phyloP scores from a whole-genome alignment of 805 yeast genomes.

The Jamesozyma spencerorum region DNA sequence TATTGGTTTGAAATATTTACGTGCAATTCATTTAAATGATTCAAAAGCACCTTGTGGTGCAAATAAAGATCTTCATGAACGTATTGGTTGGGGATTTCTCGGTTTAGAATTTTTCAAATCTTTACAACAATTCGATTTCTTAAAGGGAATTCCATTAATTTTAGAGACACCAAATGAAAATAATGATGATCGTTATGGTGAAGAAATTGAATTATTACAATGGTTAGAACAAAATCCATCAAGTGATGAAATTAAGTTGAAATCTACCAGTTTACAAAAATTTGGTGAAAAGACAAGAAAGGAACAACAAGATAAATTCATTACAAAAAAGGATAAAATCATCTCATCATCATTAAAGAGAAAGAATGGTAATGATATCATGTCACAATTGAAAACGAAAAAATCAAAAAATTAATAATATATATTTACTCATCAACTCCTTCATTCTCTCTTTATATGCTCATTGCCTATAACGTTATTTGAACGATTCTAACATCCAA shows the following conservation, averaged over 20 bases:
- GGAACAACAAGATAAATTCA: slow-evolving; percentile 58
- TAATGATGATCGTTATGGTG: slow-evolving; percentile 63
- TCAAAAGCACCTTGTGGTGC: slow-evolving; percentile 91
- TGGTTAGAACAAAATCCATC: slow-evolving; percentile 50
- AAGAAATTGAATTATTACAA: slow-evolving; percentile 73
- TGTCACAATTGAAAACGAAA: slow-evolving; percentile 12
- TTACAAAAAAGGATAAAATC: slow-evolving; percentile 44
- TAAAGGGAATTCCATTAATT: slow-evolving; percentile 64
- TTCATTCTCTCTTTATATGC: too few species aligned
- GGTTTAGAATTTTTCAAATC: slow-evolving; percentile 79
- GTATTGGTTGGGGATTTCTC: slow-evolving; percentile 78
- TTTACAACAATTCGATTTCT: slow-evolving; percentile 51
- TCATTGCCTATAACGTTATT: too few species aligned
- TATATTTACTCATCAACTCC: too few species aligned
- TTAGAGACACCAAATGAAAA: slow-evolving; percentile 80
- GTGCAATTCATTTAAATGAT: slow-evolving; percentile 84
- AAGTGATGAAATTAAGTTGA: slow-evolving; percentile 46
- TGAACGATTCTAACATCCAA: too few species aligned
- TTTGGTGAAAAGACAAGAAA: slow-evolving; percentile 62
- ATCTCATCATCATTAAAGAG: slow-evolving; percentile 9
- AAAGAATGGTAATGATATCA: slow-evolving; percentile 13
- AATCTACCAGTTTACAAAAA: slow-evolving; percentile 40
- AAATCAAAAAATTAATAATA: too few species aligned
- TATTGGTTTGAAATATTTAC: slow-evolving; percentile 65
- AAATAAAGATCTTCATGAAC: slow-evolving; percentile 84